Evolutionary conservation across 1,139 yeast species (phyloP), one percentile per base, ranked within the genome.

Genomic region (Kurtzmaniella quercitrusa): DNA sequence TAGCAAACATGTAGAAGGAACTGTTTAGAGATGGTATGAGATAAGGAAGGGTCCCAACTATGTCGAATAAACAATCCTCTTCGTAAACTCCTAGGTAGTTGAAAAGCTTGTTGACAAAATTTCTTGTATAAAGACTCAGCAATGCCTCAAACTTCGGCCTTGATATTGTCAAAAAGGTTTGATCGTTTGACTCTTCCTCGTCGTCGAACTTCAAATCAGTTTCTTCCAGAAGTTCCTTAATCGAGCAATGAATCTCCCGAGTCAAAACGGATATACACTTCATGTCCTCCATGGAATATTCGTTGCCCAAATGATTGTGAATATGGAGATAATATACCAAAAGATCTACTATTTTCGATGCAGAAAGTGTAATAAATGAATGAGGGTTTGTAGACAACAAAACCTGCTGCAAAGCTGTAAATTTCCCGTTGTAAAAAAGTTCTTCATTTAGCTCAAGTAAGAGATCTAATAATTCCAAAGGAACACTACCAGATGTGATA

Each of bases 1-100:
- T 68, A 19, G 70, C 56, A 34, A 62, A 50, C 62, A 70, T 65
- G 48, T 70, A 67, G 16, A 72, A 54, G 43, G 61, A 63, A 21
- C 57, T 55, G 46, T 64, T 69, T 9, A 56, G 52, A 3, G 57
- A 48, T 1, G 75, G 74, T 16, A 63, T 50, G 24, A 70, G 48
- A 39, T 54, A 55, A 37, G 70, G 55, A 37, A 71, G 51, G 3
- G 65, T 54, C 1, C 71, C 54, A 14, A 68, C 50, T 11, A 62
- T 55, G 27, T 43, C 50, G 9, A 62, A 52, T 2, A 49, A 51
- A 23, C 11, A 21, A 17, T 10, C 16, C 14, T 40, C 43, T 17
- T 24, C 37, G n/a, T 39, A 37, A 3, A 47, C 33, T 11, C 37
- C 48, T 40, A 63, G 56, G 23, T 53, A 44, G 4, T 49, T 40